phyloP scores from a whole-genome alignment of 345 rosid genomes.

The Populus alba region DNA sequence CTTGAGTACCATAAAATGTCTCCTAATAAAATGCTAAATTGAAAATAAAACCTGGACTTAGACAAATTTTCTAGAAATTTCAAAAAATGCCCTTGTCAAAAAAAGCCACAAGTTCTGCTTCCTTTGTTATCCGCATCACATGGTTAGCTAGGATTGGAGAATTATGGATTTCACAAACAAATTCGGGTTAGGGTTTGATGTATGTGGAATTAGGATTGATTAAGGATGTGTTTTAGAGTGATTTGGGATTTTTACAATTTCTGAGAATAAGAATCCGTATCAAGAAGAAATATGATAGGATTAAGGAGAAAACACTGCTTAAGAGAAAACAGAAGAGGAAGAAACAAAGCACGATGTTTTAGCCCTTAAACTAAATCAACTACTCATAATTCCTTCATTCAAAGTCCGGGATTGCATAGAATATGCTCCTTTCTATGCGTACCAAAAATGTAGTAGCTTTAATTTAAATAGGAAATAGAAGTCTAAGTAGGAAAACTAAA shows the following conservation, averaged over 20 bases:
- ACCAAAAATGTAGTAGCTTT: background rate
- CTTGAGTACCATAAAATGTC: too few relatives aligned
- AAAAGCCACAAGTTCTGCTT: too few relatives aligned
- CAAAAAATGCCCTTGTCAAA: too few relatives aligned
- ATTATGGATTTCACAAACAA: background rate
- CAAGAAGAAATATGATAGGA: background rate
- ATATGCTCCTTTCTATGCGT: background rate
- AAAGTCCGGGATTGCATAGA: background rate
- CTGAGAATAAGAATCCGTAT: background rate
- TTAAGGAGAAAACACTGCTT: background rate
- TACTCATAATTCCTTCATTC: background rate
- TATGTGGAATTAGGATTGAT: background rate
- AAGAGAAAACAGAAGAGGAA: background rate
- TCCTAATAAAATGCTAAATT: too few relatives aligned
- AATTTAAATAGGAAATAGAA: background rate
- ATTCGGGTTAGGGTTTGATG: background rate
- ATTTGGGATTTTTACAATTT: background rate
- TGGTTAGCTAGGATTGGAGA: background rate
- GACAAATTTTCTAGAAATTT: too few relatives aligned
- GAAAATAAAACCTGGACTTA: too few relatives aligned
- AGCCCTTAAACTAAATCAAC: background rate
- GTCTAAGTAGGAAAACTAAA: background rate
- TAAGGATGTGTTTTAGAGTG: background rate
- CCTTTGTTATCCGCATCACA: too few relatives aligned
- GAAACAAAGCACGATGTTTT: background rate